Percentiles rank a stretch among this genome's conserved stretches.
Evolutionary conservation across 176 grass and related monocot genomes (phyloP).

Genomic region (Zea luxurians): DNA sequence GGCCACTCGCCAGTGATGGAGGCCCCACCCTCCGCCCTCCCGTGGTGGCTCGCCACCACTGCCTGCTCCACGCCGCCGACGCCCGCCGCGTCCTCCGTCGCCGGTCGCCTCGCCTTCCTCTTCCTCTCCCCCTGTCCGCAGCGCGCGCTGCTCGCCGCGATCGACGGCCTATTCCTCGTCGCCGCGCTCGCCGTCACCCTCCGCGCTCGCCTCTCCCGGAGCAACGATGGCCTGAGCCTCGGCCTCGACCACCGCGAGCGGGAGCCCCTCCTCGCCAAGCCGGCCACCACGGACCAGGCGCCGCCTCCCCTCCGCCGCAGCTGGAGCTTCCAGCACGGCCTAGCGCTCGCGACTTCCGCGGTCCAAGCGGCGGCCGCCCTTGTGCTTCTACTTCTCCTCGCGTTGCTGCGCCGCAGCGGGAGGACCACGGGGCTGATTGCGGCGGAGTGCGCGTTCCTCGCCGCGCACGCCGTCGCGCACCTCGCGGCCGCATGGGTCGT

Average conservation of each 20-base stretch:
- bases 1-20: not conserved
- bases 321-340: conserved; percentile 7
- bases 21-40: not conserved
- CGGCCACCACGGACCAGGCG: not conserved
- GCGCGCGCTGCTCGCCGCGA: conserved; percentile 35
- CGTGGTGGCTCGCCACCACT: conserved; percentile 47
- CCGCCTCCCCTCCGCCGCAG: not conserved
- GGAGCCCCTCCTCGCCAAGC: conserved; percentile 46
- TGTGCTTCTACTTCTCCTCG: conserved; percentile 43
- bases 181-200: not conserved
- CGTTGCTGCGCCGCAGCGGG: not conserved
- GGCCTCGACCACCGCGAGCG: not conserved
- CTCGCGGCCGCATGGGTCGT: conserved; percentile 34
- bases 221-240: not conserved
- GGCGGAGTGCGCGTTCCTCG: conserved; percentile 47
- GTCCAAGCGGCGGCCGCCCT: conserved; percentile 32
- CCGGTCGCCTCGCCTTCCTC: conserved; percentile 30
- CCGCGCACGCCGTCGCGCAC: conserved; percentile 47
- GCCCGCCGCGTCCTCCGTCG: not conserved
- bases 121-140: conserved; percentile 55
- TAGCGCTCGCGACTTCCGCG: conserved; percentile 34
- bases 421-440: not conserved
- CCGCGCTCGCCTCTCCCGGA: conserved; percentile 13
- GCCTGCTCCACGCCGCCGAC: conserved; percentile 24
- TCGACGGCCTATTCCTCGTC: conserved; percentile 49